Conservation (phyloP, 257 asterid species). For the Lantana camara region DNA sequence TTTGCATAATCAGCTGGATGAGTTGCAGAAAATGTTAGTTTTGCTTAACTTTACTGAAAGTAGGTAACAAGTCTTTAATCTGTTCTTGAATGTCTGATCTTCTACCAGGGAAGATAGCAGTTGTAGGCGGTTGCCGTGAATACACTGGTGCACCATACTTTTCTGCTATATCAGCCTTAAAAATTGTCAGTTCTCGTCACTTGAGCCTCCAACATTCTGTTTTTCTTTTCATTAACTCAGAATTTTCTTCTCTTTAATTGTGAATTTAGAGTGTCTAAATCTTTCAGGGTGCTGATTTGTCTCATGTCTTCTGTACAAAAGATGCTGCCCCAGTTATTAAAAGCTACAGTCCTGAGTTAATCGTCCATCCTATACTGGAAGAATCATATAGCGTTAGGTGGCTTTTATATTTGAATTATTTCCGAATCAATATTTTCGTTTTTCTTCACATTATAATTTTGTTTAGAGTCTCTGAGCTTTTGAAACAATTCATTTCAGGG, state of each 20-base stretch:
- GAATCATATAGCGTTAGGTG: constrained; percentile 91
- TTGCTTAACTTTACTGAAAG: not conserved
- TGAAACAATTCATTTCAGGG: constrained; percentile 54
- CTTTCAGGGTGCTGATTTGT: constrained; percentile 93
- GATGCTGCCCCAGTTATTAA: constrained; percentile 94
- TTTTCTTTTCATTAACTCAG: not conserved
- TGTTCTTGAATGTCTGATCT: constrained; percentile 21
- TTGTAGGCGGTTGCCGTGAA: constrained; percentile 96
- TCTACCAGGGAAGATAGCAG: constrained; percentile 92
- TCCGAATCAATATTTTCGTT: not conserved
- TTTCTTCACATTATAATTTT: constrained; percentile 7
- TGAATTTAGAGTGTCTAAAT: constrained; percentile 22
- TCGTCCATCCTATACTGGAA: constrained; percentile 93
- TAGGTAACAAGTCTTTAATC: constrained; percentile 6
- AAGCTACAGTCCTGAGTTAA: constrained; percentile 94
- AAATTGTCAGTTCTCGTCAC: constrained; percentile 66
- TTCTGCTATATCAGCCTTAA: constrained; percentile 94
- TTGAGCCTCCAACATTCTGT: constrained; percentile 8
- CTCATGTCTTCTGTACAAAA: constrained; percentile 94
- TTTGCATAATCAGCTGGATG: not conserved
- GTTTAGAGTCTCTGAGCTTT: constrained; percentile 31
- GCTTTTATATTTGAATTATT: constrained; percentile 15
- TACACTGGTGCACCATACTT: constrained; percentile 99
- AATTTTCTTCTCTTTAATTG: not conserved
- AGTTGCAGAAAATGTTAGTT: not conserved